These are phyloP conservation scores for Cryptosporidium viatorum DNA, from an alignment of 169 alveolate species.

Conservation along the genomic window DNA sequence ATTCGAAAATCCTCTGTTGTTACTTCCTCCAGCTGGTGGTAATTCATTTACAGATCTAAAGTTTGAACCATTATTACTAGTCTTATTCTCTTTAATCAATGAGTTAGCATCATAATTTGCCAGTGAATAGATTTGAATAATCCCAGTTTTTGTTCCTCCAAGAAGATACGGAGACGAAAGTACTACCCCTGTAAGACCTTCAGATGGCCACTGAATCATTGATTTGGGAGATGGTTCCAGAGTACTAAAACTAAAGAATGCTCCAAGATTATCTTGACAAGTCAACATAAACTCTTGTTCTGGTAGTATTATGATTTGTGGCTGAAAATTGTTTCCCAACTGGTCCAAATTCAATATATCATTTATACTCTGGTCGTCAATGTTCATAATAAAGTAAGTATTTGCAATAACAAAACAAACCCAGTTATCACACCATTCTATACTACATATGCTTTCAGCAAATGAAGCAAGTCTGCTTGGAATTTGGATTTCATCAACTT, in stretches of 20 bases:
- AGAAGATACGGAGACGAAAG: slow-evolving; percentile 60
- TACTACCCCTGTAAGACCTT: slow-evolving; percentile 59
- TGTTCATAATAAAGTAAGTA: slow-evolving; percentile 47
- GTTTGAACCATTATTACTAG: background rate
- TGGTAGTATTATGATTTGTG: slow-evolving; percentile 38
- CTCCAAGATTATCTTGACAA: slow-evolving; percentile 71
- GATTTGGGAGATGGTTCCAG: slow-evolving; percentile 67
- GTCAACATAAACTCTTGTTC: slow-evolving; percentile 64
- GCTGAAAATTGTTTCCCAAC: slow-evolving; percentile 18
- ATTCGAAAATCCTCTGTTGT: slow-evolving; percentile 18
- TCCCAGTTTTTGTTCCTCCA: slow-evolving; percentile 66
- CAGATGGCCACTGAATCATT: slow-evolving; percentile 75
- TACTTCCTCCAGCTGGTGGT: background rate
- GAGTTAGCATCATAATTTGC: slow-evolving; percentile 7
- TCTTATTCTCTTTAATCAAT: background rate
- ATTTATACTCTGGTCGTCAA: slow-evolving; percentile 46
- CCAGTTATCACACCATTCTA: slow-evolving; percentile 74
- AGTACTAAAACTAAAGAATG: slow-evolving; percentile 34
- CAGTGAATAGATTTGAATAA: slow-evolving; percentile 58
- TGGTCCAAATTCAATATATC: slow-evolving; percentile 55
- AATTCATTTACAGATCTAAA: background rate
- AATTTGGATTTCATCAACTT: slow-evolving; percentile 40
- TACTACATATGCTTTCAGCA: slow-evolving; percentile 24
- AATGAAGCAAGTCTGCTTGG: slow-evolving; percentile 35
- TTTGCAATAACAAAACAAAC: slow-evolving; percentile 42